These are phyloP conservation scores for Laguncularia racemosa DNA, from an alignment of 345 rosid species.

Conservation along the genomic window DNA sequence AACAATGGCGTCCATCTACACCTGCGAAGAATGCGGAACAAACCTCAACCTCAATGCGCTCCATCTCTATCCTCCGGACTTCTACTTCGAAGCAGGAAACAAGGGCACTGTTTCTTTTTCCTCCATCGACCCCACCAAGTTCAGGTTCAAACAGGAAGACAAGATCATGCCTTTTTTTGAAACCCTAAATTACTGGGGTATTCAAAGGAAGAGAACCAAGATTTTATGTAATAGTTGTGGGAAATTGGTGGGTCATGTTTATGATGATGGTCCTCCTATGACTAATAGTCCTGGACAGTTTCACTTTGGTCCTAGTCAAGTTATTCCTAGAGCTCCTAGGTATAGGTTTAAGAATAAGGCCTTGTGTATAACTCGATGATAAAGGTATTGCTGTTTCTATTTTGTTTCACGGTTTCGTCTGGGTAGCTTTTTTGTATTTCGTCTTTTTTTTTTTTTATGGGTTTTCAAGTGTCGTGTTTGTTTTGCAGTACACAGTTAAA, in stretches of 20 bases:
- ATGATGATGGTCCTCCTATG: constrained; percentile 84
- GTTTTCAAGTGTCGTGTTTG: no score
- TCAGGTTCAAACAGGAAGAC: constrained; percentile 74
- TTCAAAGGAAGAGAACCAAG: constrained; percentile 64
- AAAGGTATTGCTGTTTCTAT: no score
- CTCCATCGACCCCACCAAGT: constrained; percentile 51
- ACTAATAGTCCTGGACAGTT: constrained; percentile 57
- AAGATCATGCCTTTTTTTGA: constrained; percentile 80
- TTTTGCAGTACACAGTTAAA: no score
- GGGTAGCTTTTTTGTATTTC: no score
- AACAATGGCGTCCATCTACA: constrained; percentile 52
- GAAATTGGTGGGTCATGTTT: constrained; percentile 46
- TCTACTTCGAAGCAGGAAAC: constrained; percentile 95
- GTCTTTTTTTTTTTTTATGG: no score
- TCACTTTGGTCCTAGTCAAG: constrained; percentile 86
- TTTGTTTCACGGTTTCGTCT: no score
- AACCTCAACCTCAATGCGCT: constrained; percentile 52
- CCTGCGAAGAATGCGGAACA: constrained; percentile 65
- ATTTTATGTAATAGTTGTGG: constrained; percentile 64
- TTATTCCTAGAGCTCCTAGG: constrained; percentile 65
- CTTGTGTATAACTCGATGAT: constrained; percentile 38
- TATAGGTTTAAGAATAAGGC: constrained; percentile 72
- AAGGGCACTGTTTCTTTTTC: constrained; percentile 73
- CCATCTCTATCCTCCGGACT: constrained; percentile 57
- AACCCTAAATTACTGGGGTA: constrained; percentile 83